phyloP scores from a whole-genome alignment of 768 basidiomycete species.

The Arthromyces matolae region DNA sequence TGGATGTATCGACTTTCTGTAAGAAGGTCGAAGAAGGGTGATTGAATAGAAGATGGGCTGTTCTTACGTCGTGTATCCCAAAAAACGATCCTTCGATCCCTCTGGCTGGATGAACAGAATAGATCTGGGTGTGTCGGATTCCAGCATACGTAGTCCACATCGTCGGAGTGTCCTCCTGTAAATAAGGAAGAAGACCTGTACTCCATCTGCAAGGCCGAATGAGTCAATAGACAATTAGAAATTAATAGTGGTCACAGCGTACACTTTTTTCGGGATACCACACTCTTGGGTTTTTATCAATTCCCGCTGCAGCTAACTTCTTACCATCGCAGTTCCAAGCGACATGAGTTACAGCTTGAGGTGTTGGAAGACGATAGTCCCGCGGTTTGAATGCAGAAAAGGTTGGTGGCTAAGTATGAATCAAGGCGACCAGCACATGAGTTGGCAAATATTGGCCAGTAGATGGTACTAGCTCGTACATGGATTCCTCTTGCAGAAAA shows the following conservation, averaged over 20 bases:
- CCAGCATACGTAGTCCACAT: conserved; percentile 82
- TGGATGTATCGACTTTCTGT: conserved; percentile 71
- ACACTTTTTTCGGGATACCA: conserved; percentile 80
- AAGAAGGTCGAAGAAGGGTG: not conserved
- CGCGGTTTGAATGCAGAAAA: conserved; percentile 80
- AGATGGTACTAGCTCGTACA: conserved; percentile 43
- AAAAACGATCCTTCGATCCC: conserved; percentile 70
- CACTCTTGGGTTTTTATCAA: conserved; percentile 74
- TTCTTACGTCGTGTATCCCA: conserved; percentile 81
- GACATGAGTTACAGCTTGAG: conserved; percentile 69
- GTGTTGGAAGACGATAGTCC: conserved; percentile 62
- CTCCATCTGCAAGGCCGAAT: conserved; percentile 57
- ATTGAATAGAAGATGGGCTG: not conserved
- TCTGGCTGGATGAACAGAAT: conserved; percentile 77
- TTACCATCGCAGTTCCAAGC: conserved; percentile 85
- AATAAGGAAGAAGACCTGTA: conserved; percentile 60
- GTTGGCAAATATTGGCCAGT: conserved; percentile 13
- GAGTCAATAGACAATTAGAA: too few species aligned
- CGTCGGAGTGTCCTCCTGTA: conserved; percentile 70
- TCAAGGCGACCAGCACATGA: conserved; percentile 12
- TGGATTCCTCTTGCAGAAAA: conserved; percentile 69
- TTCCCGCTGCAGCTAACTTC: conserved; percentile 76
- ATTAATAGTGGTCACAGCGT: conserved; percentile 29
- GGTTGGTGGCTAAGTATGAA: conserved; percentile 64
- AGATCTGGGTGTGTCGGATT: conserved; percentile 82